A percentile compares a stretch with the other conserved stretches of the same genome.
Evolutionary conservation across 1,284 basidiomycete species (phyloP).

Genomic region (Vanrija humicola): DNA sequence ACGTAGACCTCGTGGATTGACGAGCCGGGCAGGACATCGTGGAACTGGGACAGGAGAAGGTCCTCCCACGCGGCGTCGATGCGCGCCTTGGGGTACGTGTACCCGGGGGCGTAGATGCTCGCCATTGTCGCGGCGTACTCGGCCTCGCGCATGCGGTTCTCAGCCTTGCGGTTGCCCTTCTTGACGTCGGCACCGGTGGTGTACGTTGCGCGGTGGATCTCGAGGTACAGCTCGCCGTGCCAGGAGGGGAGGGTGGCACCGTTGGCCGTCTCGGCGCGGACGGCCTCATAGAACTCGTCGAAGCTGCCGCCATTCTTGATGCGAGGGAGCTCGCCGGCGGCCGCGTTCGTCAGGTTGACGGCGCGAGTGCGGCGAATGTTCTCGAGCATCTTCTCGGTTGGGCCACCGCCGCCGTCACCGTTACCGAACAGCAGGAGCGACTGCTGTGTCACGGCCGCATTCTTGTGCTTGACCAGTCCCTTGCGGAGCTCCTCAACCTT

Average conservation of each 20-base stretch:
- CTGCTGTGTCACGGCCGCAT: conserved; percentile 3
- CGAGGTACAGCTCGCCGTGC: conserved; percentile 84
- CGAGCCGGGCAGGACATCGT: conserved; percentile 83
- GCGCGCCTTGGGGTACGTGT: conserved; percentile 61
- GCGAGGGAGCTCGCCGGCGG: conserved; percentile 58
- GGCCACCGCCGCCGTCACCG: conserved; percentile 63
- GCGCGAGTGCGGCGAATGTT: conserved; percentile 84
- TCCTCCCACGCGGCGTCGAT: conserved; percentile 88
- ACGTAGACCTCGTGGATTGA: conserved; percentile 57
- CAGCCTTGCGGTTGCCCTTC: conserved; percentile 83
- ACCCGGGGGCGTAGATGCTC: conserved; percentile 57
- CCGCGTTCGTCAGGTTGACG: conserved; percentile 54
- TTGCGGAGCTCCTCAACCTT: background rate
- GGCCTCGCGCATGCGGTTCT: conserved; percentile 73
- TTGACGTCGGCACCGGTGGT: background rate
- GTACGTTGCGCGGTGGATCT: conserved; percentile 58
- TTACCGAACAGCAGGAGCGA: conserved; percentile 82
- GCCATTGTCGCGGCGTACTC: conserved; percentile 82
- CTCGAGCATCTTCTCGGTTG: conserved; percentile 68
- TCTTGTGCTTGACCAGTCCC: background rate
- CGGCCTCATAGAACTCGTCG: conserved; percentile 76
- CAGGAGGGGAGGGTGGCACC: conserved; percentile 80
- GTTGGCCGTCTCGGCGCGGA: conserved; percentile 61
- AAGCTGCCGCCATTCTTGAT: conserved; percentile 72
- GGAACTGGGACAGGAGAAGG: conserved; percentile 79